Conservation (phyloP, 306 rosid genomes). For the Glycyrrhiza uralensis region DNA sequence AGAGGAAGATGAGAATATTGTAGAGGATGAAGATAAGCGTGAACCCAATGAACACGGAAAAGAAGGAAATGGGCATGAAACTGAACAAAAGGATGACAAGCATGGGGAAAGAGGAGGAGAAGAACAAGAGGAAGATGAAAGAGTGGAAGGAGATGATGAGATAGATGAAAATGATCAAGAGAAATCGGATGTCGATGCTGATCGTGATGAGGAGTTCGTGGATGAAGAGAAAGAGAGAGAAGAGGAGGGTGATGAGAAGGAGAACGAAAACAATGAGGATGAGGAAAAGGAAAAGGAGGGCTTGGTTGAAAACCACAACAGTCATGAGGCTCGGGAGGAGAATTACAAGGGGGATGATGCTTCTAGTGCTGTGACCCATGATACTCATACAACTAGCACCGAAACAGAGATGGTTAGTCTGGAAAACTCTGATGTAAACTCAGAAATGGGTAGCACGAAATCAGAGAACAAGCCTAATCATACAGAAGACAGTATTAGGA, state of each 20-base stretch:
- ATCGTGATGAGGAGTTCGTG: slow-evolving; percentile 41
- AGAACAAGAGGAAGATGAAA: slow-evolving; percentile 50
- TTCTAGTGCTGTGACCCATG: slow-evolving; percentile 83
- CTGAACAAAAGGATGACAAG: slow-evolving; percentile 18
- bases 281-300: slow-evolving; percentile 42
- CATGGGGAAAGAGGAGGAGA: slow-evolving; percentile 24
- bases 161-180: slow-evolving; percentile 65
- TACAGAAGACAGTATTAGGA: slow-evolving; percentile 18
- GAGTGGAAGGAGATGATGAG: slow-evolving; percentile 64
- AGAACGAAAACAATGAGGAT: slow-evolving; percentile 22
- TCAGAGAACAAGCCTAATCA: slow-evolving; percentile 24
- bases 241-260: slow-evolving; percentile 33
- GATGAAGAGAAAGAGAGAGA: slow-evolving; percentile 55
- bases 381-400: slow-evolving; percentile 34
- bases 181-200: slow-evolving; percentile 38
- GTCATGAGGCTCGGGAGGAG: slow-evolving; percentile 81
- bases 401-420: slow-evolving; percentile 22
- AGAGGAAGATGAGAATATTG: slow-evolving; percentile 50
- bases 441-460: slow-evolving; percentile 24
- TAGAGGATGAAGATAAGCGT: slow-evolving; percentile 50
- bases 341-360: slow-evolving; percentile 84
- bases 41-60: slow-evolving; percentile 38
- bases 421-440: slow-evolving; percentile 34
- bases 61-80: slow-evolving; percentile 25
- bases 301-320: slow-evolving; percentile 38